Base-by-base conservation (phyloP, 352 stramenopile species). In the Blastocystis sp. region DNA sequence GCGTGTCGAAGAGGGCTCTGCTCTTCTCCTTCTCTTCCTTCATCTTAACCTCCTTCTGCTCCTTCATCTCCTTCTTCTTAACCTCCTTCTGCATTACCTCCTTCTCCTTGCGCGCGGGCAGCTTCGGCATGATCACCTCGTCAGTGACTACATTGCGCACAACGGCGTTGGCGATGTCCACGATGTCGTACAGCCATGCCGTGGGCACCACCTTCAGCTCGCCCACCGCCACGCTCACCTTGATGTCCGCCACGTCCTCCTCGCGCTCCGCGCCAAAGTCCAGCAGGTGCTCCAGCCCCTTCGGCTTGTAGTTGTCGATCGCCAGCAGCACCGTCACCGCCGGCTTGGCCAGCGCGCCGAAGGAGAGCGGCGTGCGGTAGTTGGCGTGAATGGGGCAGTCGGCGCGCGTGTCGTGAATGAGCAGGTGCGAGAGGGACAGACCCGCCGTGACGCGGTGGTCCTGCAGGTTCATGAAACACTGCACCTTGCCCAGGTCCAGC, bases 151-250 rank as follows among this genome's bases (percentile, higher is more conserved):
- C n/a, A 11, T 28, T 52, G 21, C 4, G 43, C 54, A 68, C 60
- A 0, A 84, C 7, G 2, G 28, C 64, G n/a, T 88, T 43, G 10
- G 40, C 54, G 10, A 88, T 76, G 14, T 88, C 54, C 48, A 88
- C 19, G 28, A 88, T 79, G 52, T 88, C 78, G 43, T 66, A 88
- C 17, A 88, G 24, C 68, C 64, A 88, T 0, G 78, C 45, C 6
- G 78, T 88, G 2, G 78, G 57, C 38, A 88, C 62, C 19, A 88
- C 3, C 9, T 57, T 69, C 78, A 88, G 45, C 45, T 43, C 45
- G n/a, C 78, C 78, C 4, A 88, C 38, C 17, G 21, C 34, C 0
- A 88, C 64, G 14, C 43, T 57, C 14, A 65, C 68, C 57, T 88
- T n/a, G 6, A 77, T 60, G 9, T 57, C 64, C 52, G 21, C 43